A percentile compares a stretch with the other conserved stretches of the same genome.
phyloP scores from a whole-genome alignment of 768 basidiomycete genomes.

The Hericium coralloides region DNA sequence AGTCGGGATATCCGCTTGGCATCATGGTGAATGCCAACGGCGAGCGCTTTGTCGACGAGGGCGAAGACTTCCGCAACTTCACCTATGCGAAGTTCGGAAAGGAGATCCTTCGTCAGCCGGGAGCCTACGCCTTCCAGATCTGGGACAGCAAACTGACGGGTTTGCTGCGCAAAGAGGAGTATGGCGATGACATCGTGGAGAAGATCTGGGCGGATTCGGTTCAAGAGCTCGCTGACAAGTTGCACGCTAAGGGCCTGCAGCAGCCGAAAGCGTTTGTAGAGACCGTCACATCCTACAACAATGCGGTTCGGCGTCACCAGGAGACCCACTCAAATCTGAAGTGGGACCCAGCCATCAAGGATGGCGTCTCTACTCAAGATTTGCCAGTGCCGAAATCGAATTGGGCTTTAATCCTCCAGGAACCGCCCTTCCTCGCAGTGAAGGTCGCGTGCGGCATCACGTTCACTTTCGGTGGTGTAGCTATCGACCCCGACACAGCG shows the following conservation, averaged over 20 bases:
- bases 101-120: constrained; percentile 49
- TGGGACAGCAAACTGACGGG: constrained; percentile 42
- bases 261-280: constrained; percentile 31
- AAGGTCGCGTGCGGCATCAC: constrained; percentile 64
- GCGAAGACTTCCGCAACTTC: constrained; percentile 62
- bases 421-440: constrained; percentile 52
- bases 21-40: constrained; percentile 58
- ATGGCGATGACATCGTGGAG: constrained; percentile 51
- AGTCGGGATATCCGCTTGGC: constrained; percentile 65
- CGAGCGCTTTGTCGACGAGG: constrained; percentile 61
- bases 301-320: constrained; percentile 31
- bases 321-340: constrained; percentile 23
- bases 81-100: constrained; percentile 64
- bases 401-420: constrained; percentile 52
- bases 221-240: constrained; percentile 40
- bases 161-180: constrained; percentile 53
- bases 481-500: constrained; percentile 45
- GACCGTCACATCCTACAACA: constrained; percentile 44
- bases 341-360: constrained; percentile 63
- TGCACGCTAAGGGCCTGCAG: constrained; percentile 37
- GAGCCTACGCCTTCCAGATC: constrained; percentile 54
- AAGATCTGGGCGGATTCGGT: constrained; percentile 40
- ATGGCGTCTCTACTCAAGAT: constrained; percentile 44
- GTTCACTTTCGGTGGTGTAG: constrained; percentile 65
- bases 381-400: constrained; percentile 51